Base-by-base conservation (phyloP, 2,329 filamentous ascomycete species). In the Aspergillus sp. region DNA sequence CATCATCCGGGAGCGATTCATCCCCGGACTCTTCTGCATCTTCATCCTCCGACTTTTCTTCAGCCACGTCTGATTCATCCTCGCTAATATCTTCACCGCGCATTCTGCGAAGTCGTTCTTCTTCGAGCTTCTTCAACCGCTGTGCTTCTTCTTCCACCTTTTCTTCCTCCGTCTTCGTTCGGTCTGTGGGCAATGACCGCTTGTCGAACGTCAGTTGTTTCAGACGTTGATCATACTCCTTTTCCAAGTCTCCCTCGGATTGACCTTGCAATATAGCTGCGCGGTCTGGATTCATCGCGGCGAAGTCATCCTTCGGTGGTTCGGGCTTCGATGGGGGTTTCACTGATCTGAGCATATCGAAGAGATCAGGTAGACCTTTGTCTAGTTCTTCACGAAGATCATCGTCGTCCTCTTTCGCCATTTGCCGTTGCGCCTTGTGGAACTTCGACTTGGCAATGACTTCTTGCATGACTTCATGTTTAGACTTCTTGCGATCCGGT, bases 381-480 rank as follows among this genome's bases (percentile, higher is more conserved):
- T 99, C 92, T 15, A 99, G 81, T 72, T 93, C 87, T 58, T 88
- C 87, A 58, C 92, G 84, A 54, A 97, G 75, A 64, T 96, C 93
- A 51, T 96, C 91, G 66, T 99, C 95, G 50, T 95, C 91, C 60
- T 98, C 95, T 70, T 96, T 97, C 27, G 87, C 86, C 59, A 91
- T 88, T 75, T 99, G 95, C 41, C 95, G 87, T 77, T 98, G 93
- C 70, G 93, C 93, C 77, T 96, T 98, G 82, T 97, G 85, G 61
- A 90, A 82, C 72, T 99, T 99, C 1, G 93, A 98, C 76, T 99
- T 99, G 60, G 93, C 91, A 64, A 99, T 97, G 60, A 99, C 84
- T 75, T 99, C 96, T 69, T 96, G 90, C 91, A 98, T 97, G 50
- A 99, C 90, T 75, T 99, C 95, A 54, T 95, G 90, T 77, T 97